Percentiles rank a stretch among this genome's conserved stretches.
phyloP scores from a whole-genome alignment of 768 basidiomycete species.

The Agrocybe chaxingu region DNA sequence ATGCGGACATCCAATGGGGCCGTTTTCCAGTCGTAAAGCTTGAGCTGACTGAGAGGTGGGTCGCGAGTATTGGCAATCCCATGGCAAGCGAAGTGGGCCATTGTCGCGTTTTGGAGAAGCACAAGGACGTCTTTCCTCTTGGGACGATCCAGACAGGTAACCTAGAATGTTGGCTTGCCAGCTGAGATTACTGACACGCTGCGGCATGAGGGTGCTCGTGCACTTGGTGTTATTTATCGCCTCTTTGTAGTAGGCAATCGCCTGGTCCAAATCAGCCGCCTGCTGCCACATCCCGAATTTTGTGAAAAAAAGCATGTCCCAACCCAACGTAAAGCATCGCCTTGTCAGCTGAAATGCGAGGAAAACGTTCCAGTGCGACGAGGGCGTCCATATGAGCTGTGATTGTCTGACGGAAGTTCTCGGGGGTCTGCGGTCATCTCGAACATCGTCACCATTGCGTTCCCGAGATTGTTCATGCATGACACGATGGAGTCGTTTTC shows the following conservation, averaged over 20 bases:
- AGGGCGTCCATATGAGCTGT: slow-evolving; percentile 6
- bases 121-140: slow-evolving; percentile 7
- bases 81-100: slow-evolving; percentile 25
- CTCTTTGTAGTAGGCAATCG: slow-evolving; percentile 14
- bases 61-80: slow-evolving; percentile 20
- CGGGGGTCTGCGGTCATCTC: slow-evolving; percentile 3
- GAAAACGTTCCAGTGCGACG: neutral
- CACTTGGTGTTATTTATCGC: slow-evolving; percentile 1
- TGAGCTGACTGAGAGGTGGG: slow-evolving; percentile 17
- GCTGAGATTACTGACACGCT: slow-evolving; percentile 4
- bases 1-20: slow-evolving; percentile 13
- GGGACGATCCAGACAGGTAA: slow-evolving; percentile 7
- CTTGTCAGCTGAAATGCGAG: slow-evolving; percentile 1
- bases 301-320: slow-evolving; percentile 8
- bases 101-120: neutral
- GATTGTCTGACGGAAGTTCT: slow-evolving; percentile 5
- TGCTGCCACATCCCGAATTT: slow-evolving; percentile 9
- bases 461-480: slow-evolving; percentile 8
- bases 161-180: slow-evolving; percentile 1
- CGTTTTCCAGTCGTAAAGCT: slow-evolving; percentile 14
- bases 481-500: neutral
- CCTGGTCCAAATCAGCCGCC: slow-evolving; percentile 8
- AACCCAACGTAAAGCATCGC: slow-evolving; percentile 5
- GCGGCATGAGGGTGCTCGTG: neutral
- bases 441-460: slow-evolving; percentile 1